Evolutionary conservation across 2,329 filamentous ascomycete genomes (phyloP), one percentile per base, ranked within the genome.

Genomic region (Ascochyta lentis): DNA sequence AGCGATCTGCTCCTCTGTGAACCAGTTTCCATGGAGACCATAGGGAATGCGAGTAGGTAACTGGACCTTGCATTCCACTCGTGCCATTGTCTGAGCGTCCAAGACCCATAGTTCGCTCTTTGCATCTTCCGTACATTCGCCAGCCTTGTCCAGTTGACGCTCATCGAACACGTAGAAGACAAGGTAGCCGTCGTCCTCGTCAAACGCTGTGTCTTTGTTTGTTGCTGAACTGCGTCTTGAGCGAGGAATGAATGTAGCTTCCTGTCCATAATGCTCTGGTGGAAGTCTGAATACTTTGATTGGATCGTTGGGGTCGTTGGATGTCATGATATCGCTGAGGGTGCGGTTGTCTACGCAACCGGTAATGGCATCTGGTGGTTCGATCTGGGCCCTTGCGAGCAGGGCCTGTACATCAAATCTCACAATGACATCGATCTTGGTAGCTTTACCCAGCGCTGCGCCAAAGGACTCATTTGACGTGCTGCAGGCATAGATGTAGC

Each of bases 131-230:
- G 54, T 64, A 48, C 81, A 84, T 35, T 80, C 74, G 0, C 82
- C 84, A 0, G 73, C 52, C 1, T 73, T 67, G n/a, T 86, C 79
- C 0, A 90, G 76, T 66, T 90, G 87, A 1, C 79, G 78, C 63
- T 90, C 88, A 59, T 91, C 86, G 58, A 91, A 91, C 1, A 88
- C 86, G 60, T 89, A 90, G 41, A 85, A 87, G 4, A 91, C 75
- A 0, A 90, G 75, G 74, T 82, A 90, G 0, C 89, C 88, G 59
- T 88, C 86, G 61, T 90, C 87, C 68, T 91, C 89, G 3, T 46
- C 35, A 9, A 54, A 44, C 15, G 42, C 50, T 1, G 38, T 55
- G 6, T 54, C 52, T 8, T 48, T 39, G 42, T 38, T 51, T 4
- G 27, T 31, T 37, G 40, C 39, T 12, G 29, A 53, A 23, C 43